Evolutionary conservation across 495 filamentous ascomycete species (phyloP).

Genomic region (Talaromyces adpressus): DNA sequence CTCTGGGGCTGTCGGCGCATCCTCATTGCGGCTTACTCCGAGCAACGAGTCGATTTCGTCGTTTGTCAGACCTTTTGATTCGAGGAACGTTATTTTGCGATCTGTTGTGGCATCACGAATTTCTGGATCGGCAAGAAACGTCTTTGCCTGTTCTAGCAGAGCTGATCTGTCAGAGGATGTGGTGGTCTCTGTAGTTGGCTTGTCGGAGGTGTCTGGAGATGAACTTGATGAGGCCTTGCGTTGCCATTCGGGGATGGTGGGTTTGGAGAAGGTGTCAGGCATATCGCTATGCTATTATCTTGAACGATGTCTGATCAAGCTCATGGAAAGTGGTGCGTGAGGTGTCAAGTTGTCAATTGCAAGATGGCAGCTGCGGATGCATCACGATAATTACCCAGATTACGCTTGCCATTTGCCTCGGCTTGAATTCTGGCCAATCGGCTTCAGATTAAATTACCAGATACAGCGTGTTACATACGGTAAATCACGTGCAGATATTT

Average conservation of each 20-base stretch:
- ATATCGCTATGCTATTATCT: slow-evolving; percentile 17
- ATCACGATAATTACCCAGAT: not conserved
- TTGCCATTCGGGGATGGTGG: slow-evolving; percentile 45
- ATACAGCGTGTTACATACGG: not conserved
- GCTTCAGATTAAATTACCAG: not conserved
- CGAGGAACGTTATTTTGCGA: slow-evolving; percentile 70
- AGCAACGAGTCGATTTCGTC: slow-evolving; percentile 64
- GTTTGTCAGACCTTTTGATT: slow-evolving; percentile 65
- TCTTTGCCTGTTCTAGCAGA: slow-evolving; percentile 62
- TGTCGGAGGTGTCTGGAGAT: slow-evolving; percentile 25
- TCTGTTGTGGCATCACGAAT: slow-evolving; percentile 63
- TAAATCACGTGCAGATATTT: not conserved
- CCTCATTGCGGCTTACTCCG: slow-evolving; percentile 35
- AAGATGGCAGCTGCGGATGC: not conserved
- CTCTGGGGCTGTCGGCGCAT: slow-evolving; percentile 15
- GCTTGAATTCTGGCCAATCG: not conserved
- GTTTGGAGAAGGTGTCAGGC: slow-evolving; percentile 26
- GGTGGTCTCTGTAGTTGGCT: slow-evolving; percentile 17
- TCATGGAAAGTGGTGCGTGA: not conserved
- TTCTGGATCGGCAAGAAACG: slow-evolving; percentile 74
- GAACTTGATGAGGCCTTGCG: slow-evolving; percentile 19
- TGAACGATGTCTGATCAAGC: not conserved
- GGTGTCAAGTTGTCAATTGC: not conserved
- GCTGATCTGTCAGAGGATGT: slow-evolving; percentile 23
- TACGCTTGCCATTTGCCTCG: slow-evolving; percentile 1